Conservation (phyloP, 2,329 filamentous ascomycete species). For the Aspergillus sojae region DNA sequence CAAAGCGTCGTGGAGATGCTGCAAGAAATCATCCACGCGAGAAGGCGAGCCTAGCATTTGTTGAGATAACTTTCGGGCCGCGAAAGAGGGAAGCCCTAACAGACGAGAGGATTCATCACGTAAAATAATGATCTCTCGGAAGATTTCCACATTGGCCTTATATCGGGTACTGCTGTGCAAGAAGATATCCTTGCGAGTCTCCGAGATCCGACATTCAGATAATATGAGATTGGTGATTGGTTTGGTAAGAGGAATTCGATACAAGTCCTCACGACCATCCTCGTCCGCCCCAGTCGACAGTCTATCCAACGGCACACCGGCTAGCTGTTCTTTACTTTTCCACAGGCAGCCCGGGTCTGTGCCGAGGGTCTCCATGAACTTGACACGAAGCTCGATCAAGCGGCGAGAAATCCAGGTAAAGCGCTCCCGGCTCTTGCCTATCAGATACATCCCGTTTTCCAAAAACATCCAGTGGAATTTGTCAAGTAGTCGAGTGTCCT, state of each 20-base stretch:
- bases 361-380: not conserved
- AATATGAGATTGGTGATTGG: not conserved
- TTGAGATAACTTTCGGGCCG: not conserved
- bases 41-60: not conserved
- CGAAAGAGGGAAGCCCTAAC: not conserved
- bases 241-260: not conserved
- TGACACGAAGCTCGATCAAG: not conserved
- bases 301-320: not conserved
- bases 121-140: not conserved
- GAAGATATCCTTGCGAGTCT: not conserved
- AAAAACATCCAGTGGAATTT: not conserved
- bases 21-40: not conserved
- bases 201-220: not conserved
- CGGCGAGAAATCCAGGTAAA: not conserved
- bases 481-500: not conserved
- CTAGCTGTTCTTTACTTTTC: not conserved
- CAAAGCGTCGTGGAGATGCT: not conserved
- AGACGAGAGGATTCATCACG: not conserved
- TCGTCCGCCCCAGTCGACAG: not conserved
- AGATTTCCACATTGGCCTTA: not conserved
- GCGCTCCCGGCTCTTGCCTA: not conserved
- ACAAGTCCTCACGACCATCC: not conserved
- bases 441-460: not conserved
- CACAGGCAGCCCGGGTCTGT: not conserved
- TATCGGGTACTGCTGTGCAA: not conserved